Conservation (phyloP, 116 monocot genomes). For the Iris pallida region DNA sequence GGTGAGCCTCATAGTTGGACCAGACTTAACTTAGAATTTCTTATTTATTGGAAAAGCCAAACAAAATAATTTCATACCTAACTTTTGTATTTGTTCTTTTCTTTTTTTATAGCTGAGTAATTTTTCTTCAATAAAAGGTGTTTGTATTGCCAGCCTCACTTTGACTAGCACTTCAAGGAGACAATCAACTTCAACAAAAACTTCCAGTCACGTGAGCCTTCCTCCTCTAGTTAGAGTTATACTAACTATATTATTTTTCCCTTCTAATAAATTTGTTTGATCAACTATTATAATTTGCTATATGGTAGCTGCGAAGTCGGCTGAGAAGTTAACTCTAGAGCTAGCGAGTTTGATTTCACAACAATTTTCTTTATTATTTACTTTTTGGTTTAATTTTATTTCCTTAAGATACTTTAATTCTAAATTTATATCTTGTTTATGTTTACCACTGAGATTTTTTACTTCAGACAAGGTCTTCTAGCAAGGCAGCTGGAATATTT, state of each 20-base stretch:
- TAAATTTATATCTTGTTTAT: no score
- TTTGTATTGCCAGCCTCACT: constrained; percentile 78
- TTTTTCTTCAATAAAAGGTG: constrained; percentile 77
- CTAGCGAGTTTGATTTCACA: constrained; percentile 34
- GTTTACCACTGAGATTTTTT: background rate
- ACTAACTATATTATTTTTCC: background rate
- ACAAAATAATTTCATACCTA: no score
- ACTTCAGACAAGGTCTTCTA: constrained; percentile 76
- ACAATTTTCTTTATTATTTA: background rate
- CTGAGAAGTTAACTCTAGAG: constrained; percentile 56
- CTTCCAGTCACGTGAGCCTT: constrained; percentile 70
- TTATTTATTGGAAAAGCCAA: no score
- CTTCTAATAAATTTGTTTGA: background rate
- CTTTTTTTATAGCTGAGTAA: constrained; percentile 47
- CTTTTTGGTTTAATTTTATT: background rate
- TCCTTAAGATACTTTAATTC: background rate
- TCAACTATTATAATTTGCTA: background rate
- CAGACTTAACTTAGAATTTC: no score
- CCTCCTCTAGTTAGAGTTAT: constrained; percentile 3
- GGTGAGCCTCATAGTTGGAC: no score
- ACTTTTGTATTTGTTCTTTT: no score
- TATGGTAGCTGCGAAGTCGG: constrained; percentile 61
- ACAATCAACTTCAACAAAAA: no score
- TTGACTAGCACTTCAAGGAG: constrained; percentile 76
- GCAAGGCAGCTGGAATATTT: constrained; percentile 95